Conservation (phyloP, 2,329 filamentous ascomycete species). For the Thermothelomyces thermophilus region DNA sequence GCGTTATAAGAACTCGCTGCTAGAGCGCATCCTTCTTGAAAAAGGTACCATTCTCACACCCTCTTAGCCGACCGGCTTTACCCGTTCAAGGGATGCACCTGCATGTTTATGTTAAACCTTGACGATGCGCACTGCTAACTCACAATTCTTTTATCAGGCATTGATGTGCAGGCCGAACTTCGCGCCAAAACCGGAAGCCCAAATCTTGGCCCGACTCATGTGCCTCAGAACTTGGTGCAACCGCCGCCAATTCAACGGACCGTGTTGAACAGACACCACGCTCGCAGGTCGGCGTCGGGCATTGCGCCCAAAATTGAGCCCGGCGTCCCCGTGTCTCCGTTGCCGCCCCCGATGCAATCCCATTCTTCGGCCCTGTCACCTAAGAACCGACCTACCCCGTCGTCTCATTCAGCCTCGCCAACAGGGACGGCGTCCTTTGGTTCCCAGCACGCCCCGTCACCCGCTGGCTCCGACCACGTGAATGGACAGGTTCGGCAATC, state of each 20-base stretch:
- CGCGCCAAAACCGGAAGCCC: conserved; percentile 88
- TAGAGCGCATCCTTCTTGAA: conserved; percentile 91
- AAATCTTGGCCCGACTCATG: conserved; percentile 62
- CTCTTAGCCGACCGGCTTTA: background rate
- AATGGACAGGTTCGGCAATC: conserved; percentile 23
- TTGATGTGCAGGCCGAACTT: conserved; percentile 94
- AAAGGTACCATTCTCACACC: conserved; percentile 58
- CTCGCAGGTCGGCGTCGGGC: conserved; percentile 63
- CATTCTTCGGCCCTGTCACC: conserved; percentile 56
- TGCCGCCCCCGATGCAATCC: conserved; percentile 40
- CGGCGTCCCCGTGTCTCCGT: conserved; percentile 33
- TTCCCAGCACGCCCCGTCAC: conserved; percentile 40
- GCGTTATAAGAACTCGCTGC: conserved; percentile 93
- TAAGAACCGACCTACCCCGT: conserved; percentile 73
- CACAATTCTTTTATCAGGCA: conserved; percentile 48
- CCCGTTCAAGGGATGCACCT: background rate
- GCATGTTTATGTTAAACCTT: background rate
- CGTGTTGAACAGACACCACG: conserved; percentile 72
- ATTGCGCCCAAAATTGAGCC: conserved; percentile 69
- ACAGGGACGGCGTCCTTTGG: conserved; percentile 43
- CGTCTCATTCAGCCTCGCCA: conserved; percentile 63
- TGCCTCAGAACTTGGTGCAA: conserved; percentile 62
- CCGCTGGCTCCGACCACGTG: conserved; percentile 28
- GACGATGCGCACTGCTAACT: conserved; percentile 8
- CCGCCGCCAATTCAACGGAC: conserved; percentile 72